Evolutionary conservation across 495 filamentous ascomycete genomes (phyloP), one percentile per base, ranked within the genome.

Genomic region (Podospora bellae-mahoneyi): DNA sequence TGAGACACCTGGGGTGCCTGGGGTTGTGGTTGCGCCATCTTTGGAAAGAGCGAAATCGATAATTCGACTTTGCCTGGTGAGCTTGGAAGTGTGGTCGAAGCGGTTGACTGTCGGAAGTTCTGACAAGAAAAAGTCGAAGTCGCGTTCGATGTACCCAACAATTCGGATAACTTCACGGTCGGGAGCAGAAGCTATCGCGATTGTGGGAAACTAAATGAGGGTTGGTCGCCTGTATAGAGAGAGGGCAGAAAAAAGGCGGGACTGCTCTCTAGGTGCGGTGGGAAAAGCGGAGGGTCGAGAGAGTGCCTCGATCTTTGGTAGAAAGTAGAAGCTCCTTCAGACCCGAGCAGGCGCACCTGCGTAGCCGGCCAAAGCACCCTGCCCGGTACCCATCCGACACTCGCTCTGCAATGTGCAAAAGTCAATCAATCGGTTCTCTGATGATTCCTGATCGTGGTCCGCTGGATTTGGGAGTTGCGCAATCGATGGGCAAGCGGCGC

Each of bases 11-110:
- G 83, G 19, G 82, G 79, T 64, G 83, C 80, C 64, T 85, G 83
- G 23, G 83, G 83, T 64, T 87, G 86, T 67, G 86, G 86, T 82
- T 91, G 88, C 73, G 88, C 87, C 89, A 91, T 92, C 75, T 63
- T 63, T 81, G 63, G 10, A 48, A 48, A 48, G 39, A 48, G 39
- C 13, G 39, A 48, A 48, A 48, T 10, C 9, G 15, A 16, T 48
- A 13, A 13, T 48, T 16, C 39, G 39, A 48, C 39, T 48, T 48
- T 48, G 9, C 1, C 39, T 48, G 9, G 39, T 48, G 9, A 48
- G 7, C 30, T 7, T 32, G 30, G 4, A 7, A 6, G 5, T 48
- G 39, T 48, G 39, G 39, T 48, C 39, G 39, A 48, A 48, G 39
- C 39, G 13, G 15, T 48, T 16, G 15, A 10, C 13, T 16, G 39